Conservation (phyloP, 495 filamentous ascomycete species). For the Echria macrotheca region DNA sequence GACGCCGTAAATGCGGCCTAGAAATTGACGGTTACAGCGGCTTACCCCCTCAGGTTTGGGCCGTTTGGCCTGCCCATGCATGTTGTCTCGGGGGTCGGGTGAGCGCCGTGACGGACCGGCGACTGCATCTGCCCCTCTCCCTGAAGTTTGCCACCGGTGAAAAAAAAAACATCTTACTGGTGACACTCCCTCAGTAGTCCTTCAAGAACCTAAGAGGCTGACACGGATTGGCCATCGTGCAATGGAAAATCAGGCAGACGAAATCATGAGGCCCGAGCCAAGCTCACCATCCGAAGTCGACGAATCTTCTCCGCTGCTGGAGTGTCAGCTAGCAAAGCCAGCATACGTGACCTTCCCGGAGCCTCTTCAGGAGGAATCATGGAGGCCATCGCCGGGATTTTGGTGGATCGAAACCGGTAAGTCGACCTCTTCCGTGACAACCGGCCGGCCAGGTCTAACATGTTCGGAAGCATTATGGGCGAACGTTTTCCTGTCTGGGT, state of each 20-base stretch:
- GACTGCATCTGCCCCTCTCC: background rate
- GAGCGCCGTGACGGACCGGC: background rate
- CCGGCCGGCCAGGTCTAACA: constrained; percentile 4
- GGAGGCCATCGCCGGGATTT: constrained; percentile 28
- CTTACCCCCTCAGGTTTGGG: background rate
- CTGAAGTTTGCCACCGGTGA: constrained; percentile 1
- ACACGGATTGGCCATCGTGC: too few species aligned
- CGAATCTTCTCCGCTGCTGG: constrained; percentile 22
- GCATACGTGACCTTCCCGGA: constrained; percentile 21
- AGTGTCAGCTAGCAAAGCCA: constrained; percentile 13
- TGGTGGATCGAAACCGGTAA: constrained; percentile 37
- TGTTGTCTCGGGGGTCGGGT: background rate
- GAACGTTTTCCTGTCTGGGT: constrained; percentile 60
- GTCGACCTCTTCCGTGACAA: background rate
- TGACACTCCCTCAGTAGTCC: background rate
- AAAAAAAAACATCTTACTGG: background rate
- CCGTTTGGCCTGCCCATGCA: background rate
- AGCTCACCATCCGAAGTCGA: too few species aligned
- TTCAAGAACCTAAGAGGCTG: background rate
- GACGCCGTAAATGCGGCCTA: background rate
- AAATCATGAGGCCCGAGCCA: background rate
- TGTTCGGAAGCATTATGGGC: constrained; percentile 50
- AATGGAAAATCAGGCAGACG: background rate
- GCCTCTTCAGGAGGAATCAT: constrained; percentile 13
- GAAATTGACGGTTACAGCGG: constrained; percentile 7